These are phyloP conservation scores for Annulohypoxylon bovei DNA, from an alignment of 495 filamentous ascomycete species.

Conservation along the genomic window DNA sequence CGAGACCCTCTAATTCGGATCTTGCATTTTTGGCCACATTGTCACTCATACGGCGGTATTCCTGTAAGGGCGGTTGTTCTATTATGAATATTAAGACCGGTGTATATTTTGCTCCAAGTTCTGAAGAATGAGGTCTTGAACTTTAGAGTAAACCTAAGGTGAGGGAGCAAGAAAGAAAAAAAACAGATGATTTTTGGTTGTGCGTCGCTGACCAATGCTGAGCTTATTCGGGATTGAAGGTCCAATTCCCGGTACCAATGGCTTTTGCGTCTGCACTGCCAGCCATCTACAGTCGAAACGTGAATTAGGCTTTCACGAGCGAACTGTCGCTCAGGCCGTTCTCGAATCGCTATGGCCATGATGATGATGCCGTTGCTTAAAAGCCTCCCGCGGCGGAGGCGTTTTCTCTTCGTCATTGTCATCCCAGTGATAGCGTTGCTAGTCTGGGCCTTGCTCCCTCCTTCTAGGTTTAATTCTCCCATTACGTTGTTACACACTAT, in stretches of 20 bases:
- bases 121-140: conserved; percentile 17
- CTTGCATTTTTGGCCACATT: neutral
- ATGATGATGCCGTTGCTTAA: conserved; percentile 43
- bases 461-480: conserved; percentile 47
- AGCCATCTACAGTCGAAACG: conserved; percentile 18
- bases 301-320: conserved; percentile 13
- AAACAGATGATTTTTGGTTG: neutral
- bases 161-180: conserved; percentile 16
- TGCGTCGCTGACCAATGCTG: conserved; percentile 21
- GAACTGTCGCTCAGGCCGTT: conserved; percentile 15
- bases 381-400: conserved; percentile 50
- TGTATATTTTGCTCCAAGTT: conserved; percentile 19
- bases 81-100: conserved; percentile 21
- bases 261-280: conserved; percentile 19
- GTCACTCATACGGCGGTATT: neutral
- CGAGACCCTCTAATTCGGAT: conserved; percentile 6
- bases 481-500: conserved; percentile 27
- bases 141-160: conserved; percentile 22
- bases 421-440: conserved; percentile 42
- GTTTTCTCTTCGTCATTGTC: conserved; percentile 46
- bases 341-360: conserved; percentile 20
- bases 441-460: conserved; percentile 43
- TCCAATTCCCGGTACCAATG: conserved; percentile 12
- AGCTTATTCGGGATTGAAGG: conserved; percentile 16
- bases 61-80: neutral